A percentile compares a stretch with the other conserved stretches of the same genome.
Evolutionary conservation across 495 filamentous ascomycete species (phyloP).

Genomic region (Chlorociboria aeruginascens): DNA sequence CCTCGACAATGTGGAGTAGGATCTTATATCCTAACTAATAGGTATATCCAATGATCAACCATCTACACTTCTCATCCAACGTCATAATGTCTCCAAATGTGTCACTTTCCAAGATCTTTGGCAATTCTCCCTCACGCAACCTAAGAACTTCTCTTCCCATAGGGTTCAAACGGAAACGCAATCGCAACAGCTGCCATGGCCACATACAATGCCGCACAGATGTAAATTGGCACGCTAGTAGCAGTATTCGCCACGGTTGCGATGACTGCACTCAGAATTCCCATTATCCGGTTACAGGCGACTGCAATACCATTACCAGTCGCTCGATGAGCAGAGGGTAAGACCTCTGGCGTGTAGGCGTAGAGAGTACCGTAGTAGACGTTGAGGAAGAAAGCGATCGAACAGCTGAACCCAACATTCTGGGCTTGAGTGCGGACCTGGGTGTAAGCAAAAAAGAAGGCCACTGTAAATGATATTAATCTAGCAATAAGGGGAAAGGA

Average conservation of each 20-base stretch:
- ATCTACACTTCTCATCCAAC: no score
- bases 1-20: no score
- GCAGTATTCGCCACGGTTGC: constrained; percentile 44
- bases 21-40: no score
- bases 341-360: constrained; percentile 46
- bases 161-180: constrained; percentile 61
- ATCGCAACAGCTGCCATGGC: constrained; percentile 49
- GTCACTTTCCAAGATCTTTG: no score
- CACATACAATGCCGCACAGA: constrained; percentile 54
- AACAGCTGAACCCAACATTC: constrained; percentile 53
- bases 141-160: constrained; percentile 52
- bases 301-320: constrained; percentile 63
- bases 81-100: no score
- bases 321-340: constrained; percentile 56
- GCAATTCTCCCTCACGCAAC: background rate
- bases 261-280: constrained; percentile 56
- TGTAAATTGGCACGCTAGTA: constrained; percentile 53
- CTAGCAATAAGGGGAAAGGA: background rate
- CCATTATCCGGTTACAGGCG: constrained; percentile 58
- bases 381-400: constrained; percentile 55
- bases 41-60: no score
- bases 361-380: constrained; percentile 66
- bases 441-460: constrained; percentile 62
- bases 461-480: constrained; percentile 17
- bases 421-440: constrained; percentile 44